These are phyloP conservation scores for Colletotrichum horii DNA, from an alignment of 2,329 filamentous ascomycete genomes.

Conservation along the genomic window DNA sequence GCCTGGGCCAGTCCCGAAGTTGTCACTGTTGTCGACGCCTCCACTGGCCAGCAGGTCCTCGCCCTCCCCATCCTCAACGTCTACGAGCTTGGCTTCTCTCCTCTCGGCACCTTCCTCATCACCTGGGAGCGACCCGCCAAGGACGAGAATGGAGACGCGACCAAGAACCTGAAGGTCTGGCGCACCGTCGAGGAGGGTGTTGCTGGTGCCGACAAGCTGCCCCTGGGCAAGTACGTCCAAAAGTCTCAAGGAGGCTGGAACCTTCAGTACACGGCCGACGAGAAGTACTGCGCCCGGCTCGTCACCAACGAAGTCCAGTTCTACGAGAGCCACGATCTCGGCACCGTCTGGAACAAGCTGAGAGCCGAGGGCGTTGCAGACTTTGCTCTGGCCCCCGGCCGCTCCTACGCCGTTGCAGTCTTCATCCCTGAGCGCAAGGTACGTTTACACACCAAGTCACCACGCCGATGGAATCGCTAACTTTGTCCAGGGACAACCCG, in stretches of 20 bases:
- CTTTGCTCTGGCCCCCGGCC: conserved; percentile 88
- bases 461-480: conserved; percentile 2
- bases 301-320: conserved; percentile 99
- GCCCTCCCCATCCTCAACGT: conserved; percentile 82
- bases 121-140: conserved; percentile 95
- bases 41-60: conserved; percentile 75
- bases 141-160: conserved; percentile 90
- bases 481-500: conserved; percentile 79
- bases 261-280: conserved; percentile 93
- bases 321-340: conserved; percentile 85
- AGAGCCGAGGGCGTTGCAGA: conserved; percentile 88
- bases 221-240: conserved; percentile 91
- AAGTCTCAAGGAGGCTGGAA: conserved; percentile 97
- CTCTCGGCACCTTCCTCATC: conserved; percentile 88
- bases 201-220: conserved; percentile 68
- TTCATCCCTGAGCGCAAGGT: conserved; percentile 97
- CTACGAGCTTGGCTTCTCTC: conserved; percentile 94
- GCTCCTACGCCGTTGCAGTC: conserved; percentile 90
- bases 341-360: conserved; percentile 93
- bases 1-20: conserved; percentile 90
- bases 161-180: conserved; percentile 98
- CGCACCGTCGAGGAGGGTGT: conserved; percentile 75
- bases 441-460: conserved; percentile 27
- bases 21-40: conserved; percentile 85
- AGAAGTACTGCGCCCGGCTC: conserved; percentile 88